Evolutionary conservation across 1,284 basidiomycete species (phyloP).

Genomic region (Chalciporus sp.): DNA sequence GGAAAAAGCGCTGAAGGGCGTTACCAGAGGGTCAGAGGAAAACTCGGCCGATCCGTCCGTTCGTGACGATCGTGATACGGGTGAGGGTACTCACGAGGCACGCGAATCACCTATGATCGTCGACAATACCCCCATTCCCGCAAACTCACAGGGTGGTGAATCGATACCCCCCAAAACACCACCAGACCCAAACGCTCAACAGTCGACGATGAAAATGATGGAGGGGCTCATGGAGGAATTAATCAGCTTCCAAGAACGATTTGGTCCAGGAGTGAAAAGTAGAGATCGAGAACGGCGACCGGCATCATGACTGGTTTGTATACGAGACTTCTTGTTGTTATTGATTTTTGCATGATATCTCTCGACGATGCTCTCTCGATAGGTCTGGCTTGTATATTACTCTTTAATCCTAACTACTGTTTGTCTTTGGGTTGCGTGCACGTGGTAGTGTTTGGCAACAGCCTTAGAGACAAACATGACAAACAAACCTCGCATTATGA

Average conservation of each 20-base stretch:
- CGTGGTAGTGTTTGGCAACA: slow-evolving; percentile 33
- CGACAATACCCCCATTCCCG: slow-evolving; percentile 16
- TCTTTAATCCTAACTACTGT: slow-evolving; percentile 1
- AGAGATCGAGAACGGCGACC: slow-evolving; percentile 57
- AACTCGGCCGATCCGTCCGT: slow-evolving; percentile 7
- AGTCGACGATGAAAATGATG: slow-evolving; percentile 76
- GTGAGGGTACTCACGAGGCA: slow-evolving; percentile 13
- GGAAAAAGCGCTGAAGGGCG: slow-evolving; percentile 53
- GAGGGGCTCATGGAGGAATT: slow-evolving; percentile 87
- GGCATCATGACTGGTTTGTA: slow-evolving; percentile 36
- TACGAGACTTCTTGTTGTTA: slow-evolving; percentile 6
- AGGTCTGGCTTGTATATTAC: neutral
- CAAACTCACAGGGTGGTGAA: slow-evolving; percentile 9
- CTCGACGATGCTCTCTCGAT: neutral
- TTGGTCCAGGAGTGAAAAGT: slow-evolving; percentile 62
- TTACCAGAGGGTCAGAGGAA: slow-evolving; percentile 8
- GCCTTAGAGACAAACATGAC: slow-evolving; percentile 30
- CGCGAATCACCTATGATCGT: slow-evolving; percentile 30
- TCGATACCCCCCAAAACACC: slow-evolving; percentile 8
- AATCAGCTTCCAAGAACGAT: slow-evolving; percentile 84
- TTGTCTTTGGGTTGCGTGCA: slow-evolving; percentile 8
- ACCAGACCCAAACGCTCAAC: slow-evolving; percentile 14
- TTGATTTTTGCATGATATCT: slow-evolving; percentile 20
- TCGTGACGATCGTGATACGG: slow-evolving; percentile 20
- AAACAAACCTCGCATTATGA: slow-evolving; percentile 22